A percentile compares a stretch with the other conserved stretches of the same genome.
Conservation (phyloP, 257 asterid species). For the Rubia yunnanensis region DNA sequence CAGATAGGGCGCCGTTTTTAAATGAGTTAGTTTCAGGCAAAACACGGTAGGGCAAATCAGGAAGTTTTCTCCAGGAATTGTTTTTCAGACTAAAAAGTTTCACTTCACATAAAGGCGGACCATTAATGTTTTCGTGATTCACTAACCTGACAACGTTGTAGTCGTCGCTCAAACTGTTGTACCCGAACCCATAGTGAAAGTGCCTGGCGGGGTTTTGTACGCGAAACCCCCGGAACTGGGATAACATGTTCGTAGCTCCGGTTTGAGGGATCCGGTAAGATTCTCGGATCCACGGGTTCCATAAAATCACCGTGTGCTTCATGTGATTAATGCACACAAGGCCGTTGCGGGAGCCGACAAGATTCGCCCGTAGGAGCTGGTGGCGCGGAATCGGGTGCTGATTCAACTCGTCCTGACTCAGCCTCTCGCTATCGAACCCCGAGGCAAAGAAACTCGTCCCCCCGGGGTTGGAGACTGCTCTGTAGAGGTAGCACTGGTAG, state of each 20-base stretch:
- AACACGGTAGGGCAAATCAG: not conserved
- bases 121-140: not conserved
- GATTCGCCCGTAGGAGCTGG: no score
- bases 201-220: not conserved
- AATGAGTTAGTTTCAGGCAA: not conserved
- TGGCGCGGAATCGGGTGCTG: not conserved
- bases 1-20: not conserved
- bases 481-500: not conserved
- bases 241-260: not conserved
- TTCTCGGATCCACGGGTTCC: not conserved
- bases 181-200: not conserved
- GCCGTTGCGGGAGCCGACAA: constrained; percentile 5
- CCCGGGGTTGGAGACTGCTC: not conserved
- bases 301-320: not conserved
- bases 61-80: not conserved
- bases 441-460: not conserved
- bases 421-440: not conserved
- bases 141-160: not conserved
- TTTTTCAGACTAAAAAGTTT: not conserved
- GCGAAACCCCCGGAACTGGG: no score
- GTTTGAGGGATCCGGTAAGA: not conserved
- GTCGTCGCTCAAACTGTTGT: not conserved
- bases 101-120: not conserved
- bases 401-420: no score
- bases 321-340: not conserved